phyloP scores from a whole-genome alignment of 345 rosid genomes.

The Sisymbrium irio region DNA sequence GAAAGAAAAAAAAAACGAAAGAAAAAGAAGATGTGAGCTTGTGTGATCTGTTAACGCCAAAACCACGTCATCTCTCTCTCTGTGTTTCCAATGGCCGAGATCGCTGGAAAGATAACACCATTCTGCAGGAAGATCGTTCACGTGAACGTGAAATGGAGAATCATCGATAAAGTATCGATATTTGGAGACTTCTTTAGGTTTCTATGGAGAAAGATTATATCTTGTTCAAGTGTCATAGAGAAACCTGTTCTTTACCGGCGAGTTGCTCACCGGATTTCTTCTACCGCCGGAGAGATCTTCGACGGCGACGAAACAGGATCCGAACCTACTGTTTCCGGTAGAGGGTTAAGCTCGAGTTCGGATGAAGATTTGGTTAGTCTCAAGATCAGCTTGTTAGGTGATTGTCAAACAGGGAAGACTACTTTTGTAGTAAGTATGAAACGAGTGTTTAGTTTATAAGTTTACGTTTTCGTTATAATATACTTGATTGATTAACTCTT shows the following conservation, averaged over 20 bases:
- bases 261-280: slow-evolving; percentile 41
- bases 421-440: slow-evolving; percentile 66
- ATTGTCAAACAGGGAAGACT: slow-evolving; percentile 91
- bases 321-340: slow-evolving; percentile 22
- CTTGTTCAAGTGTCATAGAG: slow-evolving; percentile 56
- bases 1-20: not conserved
- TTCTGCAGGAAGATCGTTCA: slow-evolving; percentile 51
- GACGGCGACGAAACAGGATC: slow-evolving; percentile 20
- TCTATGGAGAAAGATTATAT: slow-evolving; percentile 75
- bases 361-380: slow-evolving; percentile 81
- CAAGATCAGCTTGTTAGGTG: slow-evolving; percentile 92
- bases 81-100: slow-evolving; percentile 40
- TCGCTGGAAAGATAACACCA: slow-evolving; percentile 52
- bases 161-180: slow-evolving; percentile 52
- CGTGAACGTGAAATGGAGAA: slow-evolving; percentile 54
- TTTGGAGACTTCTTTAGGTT: slow-evolving; percentile 62
- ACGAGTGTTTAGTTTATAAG: not conserved
- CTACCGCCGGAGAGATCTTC: slow-evolving; percentile 35
- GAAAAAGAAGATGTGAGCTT: slow-evolving; percentile 10
- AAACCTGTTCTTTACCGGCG: slow-evolving; percentile 56
- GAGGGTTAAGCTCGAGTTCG: slow-evolving; percentile 40
- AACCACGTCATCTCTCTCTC: slow-evolving; percentile 5
- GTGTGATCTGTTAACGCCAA: not conserved
- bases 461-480: not conserved
- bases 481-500: not conserved